phyloP scores from a whole-genome alignment of 169 alveolate genomes.

The Neospora caninum region DNA sequence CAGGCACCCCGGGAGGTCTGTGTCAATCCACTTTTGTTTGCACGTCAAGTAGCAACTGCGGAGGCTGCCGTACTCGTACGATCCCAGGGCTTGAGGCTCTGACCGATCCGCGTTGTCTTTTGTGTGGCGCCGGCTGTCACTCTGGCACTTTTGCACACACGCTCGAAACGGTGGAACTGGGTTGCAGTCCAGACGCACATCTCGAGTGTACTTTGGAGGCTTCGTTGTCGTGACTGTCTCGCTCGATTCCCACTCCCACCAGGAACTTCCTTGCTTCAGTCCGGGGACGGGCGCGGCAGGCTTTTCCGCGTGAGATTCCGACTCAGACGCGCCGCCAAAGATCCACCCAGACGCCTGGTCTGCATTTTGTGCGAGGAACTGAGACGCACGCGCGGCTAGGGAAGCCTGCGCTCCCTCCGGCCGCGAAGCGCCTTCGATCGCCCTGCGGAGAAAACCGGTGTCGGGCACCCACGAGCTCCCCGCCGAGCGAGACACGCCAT shows the following conservation, averaged over 20 bases:
- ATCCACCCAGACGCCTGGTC: background rate
- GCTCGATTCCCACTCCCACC: background rate
- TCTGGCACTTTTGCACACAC: slow-evolving; percentile 14
- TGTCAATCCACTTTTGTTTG: slow-evolving; percentile 45
- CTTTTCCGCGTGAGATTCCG: background rate
- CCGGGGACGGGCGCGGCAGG: slow-evolving; percentile 11
- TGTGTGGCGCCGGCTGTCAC: slow-evolving; percentile 8
- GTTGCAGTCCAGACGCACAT: slow-evolving; percentile 33
- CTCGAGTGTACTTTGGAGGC: slow-evolving; percentile 25
- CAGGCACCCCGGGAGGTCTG: slow-evolving; percentile 48
- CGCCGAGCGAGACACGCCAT: background rate
- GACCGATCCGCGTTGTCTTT: background rate
- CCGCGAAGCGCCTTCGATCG: background rate
- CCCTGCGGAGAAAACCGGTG: background rate
- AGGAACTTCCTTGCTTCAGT: background rate
- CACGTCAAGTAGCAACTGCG: slow-evolving; percentile 37
- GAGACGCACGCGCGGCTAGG: background rate
- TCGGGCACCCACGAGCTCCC: background rate
- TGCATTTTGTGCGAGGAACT: background rate
- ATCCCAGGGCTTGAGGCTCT: slow-evolving; percentile 6
- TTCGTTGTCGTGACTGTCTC: background rate
- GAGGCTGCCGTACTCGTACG: slow-evolving; percentile 45
- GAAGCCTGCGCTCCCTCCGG: background rate
- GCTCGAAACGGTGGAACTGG: slow-evolving; percentile 38
- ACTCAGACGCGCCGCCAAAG: background rate